Evolutionary conservation across 345 rosid species (phyloP).

Genomic region (Lagerstroemia speciosa): DNA sequence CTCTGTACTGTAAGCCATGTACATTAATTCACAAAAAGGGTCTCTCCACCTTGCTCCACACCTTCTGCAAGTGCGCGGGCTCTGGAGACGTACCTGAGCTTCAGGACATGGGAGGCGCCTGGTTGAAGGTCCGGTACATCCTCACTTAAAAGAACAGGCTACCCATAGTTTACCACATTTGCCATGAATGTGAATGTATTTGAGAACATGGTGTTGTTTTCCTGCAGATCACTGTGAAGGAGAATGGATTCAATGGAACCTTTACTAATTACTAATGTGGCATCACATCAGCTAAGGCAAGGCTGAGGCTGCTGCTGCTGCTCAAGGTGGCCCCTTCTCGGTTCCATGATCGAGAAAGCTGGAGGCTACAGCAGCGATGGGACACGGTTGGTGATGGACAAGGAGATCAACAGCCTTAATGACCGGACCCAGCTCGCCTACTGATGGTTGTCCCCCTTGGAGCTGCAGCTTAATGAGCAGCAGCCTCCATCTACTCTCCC

Average conservation of each 20-base stretch:
- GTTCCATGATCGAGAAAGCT: constrained; percentile 72
- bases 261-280: constrained; percentile 92
- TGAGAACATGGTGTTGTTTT: not conserved
- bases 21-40: too few species aligned
- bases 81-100: constrained; percentile 50
- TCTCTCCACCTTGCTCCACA: too few species aligned
- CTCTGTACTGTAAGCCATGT: too few species aligned
- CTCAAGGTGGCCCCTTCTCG: constrained; percentile 89
- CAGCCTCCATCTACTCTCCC: not conserved
- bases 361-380: constrained; percentile 96
- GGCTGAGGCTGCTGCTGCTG: constrained; percentile 82
- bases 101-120: constrained; percentile 42
- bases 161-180: not conserved
- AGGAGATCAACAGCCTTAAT: too few species aligned
- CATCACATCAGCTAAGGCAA: constrained; percentile 76
- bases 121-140: constrained; percentile 51
- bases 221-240: constrained; percentile 78
- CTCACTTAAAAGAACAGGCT: not conserved
- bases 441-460: constrained; percentile 56
- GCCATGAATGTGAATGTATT: not conserved
- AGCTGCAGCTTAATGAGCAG: constrained; percentile 36
- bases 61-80: constrained; percentile 89
- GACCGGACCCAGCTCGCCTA: constrained; percentile 13
- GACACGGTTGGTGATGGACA: constrained; percentile 56
- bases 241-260: constrained; percentile 86